Conservation (phyloP, 1,284 basidiomycete species). For the Cryptococcus deneoformans region DNA sequence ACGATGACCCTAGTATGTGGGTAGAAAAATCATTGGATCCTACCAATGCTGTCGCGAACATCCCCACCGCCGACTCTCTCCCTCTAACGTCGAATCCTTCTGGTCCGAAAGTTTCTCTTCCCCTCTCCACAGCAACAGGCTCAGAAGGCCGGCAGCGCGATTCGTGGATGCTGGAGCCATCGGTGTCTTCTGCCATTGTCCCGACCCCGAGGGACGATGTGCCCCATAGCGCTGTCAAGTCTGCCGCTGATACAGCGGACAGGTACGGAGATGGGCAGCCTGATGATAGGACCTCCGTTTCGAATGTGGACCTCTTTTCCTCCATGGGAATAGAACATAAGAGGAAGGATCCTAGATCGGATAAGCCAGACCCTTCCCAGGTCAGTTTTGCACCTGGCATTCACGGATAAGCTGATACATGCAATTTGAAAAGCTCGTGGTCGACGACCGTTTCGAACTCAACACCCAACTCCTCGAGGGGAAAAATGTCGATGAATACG, state of each 20-base stretch:
- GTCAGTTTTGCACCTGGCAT: constrained; percentile 43
- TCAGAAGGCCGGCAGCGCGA: constrained; percentile 64
- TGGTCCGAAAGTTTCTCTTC: constrained; percentile 51
- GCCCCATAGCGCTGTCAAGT: constrained; percentile 22
- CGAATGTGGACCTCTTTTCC: constrained; percentile 76
- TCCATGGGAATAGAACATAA: constrained; percentile 71
- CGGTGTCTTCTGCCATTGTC: constrained; percentile 16
- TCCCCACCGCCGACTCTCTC: constrained; percentile 70
- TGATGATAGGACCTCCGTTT: too few relatives aligned
- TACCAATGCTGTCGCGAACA: constrained; percentile 61
- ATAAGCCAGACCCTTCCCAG: constrained; percentile 68
- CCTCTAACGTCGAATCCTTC: constrained; percentile 62
- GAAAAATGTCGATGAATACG: constrained; percentile 58
- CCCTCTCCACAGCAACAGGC: constrained; percentile 52
- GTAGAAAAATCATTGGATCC: constrained; percentile 69
- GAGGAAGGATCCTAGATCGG: constrained; percentile 60
- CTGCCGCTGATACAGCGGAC: constrained; percentile 56
- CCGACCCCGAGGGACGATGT: constrained; percentile 11
- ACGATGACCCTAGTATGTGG: constrained; percentile 71
- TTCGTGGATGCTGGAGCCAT: constrained; percentile 78
- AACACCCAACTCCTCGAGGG: constrained; percentile 71
- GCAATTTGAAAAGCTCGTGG: constrained; percentile 23
- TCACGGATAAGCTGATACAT: not conserved
- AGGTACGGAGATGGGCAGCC: constrained; percentile 63
- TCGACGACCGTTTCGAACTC: constrained; percentile 66